Evolutionary conservation across 176 grass and related monocot species (phyloP).

Genomic region (Rhynchospora breviuscula): DNA sequence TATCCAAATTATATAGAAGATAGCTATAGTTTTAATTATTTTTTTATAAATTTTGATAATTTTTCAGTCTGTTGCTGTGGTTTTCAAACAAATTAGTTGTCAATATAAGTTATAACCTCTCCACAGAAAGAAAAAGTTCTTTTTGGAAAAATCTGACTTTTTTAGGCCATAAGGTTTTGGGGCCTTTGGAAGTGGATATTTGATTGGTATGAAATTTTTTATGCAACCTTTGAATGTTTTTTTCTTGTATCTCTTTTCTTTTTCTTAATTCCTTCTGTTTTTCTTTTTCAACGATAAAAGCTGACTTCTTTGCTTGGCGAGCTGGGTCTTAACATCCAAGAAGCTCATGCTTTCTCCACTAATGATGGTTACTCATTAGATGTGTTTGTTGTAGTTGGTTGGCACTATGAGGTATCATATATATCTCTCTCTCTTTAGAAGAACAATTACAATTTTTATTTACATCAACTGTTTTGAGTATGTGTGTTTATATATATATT

Average conservation of each 20-base stretch:
- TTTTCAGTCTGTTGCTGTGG: background rate
- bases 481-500: background rate
- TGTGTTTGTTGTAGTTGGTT: slow-evolving; percentile 96
- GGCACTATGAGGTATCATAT: slow-evolving; percentile 70
- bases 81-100: background rate
- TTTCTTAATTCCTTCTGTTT: no score
- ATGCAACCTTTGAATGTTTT: slow-evolving; percentile 1
- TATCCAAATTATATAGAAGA: background rate
- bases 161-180: background rate
- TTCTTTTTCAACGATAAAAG: slow-evolving; percentile 37
- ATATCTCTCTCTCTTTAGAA: slow-evolving; percentile 6
- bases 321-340: slow-evolving; percentile 97
- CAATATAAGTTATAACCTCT: background rate
- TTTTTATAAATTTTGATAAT: background rate
- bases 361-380: slow-evolving; percentile 96
- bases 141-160: background rate
- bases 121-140: background rate
- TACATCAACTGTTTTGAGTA: background rate
- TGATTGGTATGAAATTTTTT: background rate
- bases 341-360: slow-evolving; percentile 99
- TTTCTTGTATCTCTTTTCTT: slow-evolving; percentile 19
- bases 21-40: background rate
- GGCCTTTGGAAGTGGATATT: background rate
- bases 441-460: background rate
- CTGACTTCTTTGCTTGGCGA: slow-evolving; percentile 87